Evolutionary conservation across 345 rosid species (phyloP), one percentile per base, ranked within the genome.

Genomic region (Leavenworthia alabamica): DNA sequence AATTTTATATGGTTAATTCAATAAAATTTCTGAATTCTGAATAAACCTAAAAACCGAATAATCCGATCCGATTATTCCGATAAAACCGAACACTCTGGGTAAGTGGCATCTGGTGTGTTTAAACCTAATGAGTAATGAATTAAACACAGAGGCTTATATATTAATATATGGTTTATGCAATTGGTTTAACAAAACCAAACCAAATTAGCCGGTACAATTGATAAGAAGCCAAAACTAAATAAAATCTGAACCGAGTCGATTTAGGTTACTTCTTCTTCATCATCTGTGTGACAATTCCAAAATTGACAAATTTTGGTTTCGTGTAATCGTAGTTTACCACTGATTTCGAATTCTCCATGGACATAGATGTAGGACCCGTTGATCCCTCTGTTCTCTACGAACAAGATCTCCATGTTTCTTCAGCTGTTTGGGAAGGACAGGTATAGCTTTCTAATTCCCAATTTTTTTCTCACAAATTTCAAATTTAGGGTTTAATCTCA

Each of bases 391-490:
- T 72, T 0, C 72, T 72, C 1, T 66, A 60, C 67, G 76, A 72
- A 24, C 67, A 72, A 45, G 72, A 73, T 16, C 76, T 73, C 57
- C 68, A 73, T 46, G 77, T 73, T 31, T 73, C 77, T n/a, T 73
- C 77, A 28, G 58, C 77, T 44, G 37, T 73, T 17, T 73, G 73
- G 77, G 77, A 73, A 73, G 77, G 68, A 66, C 77, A 66, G 72
- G 76, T 72, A 2, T 0, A 4, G n/a, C n/a, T n/a, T 7, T 8
- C 9, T 14, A 14, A 24, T 4, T 10, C 43, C 45, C 57, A n/a
- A n/a, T 19, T 27, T 3, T 1, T 45, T 52, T 46, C 28, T 11
- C 15, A 0, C 17, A 4, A 14, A 17, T 32, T 52, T 59, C 36
- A 15, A 11, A 54, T 26, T 43, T 6, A 29, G 58, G 17, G 42